Conservation (phyloP, 2,329 filamentous ascomycete genomes). For the Periconia sp. region DNA sequence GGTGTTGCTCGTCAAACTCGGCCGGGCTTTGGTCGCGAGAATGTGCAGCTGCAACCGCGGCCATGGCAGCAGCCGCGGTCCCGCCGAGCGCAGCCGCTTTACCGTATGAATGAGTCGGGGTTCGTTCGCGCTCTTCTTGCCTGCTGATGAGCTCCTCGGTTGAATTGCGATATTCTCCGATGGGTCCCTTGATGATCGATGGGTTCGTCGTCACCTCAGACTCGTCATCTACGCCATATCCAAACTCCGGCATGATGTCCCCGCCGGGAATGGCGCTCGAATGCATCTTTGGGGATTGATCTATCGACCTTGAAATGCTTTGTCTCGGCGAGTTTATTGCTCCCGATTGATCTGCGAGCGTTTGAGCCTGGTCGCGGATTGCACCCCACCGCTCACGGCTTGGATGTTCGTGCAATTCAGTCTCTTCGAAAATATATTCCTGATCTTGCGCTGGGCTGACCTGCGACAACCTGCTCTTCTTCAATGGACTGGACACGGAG, state of each 20-base stretch:
- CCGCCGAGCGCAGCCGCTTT: constrained; percentile 46
- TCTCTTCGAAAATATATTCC: constrained; percentile 29
- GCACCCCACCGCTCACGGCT: constrained; percentile 41
- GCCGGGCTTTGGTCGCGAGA: constrained; percentile 31
- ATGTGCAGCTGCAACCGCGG: constrained; percentile 58
- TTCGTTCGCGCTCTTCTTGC: constrained; percentile 43
- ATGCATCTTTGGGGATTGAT: constrained; percentile 63
- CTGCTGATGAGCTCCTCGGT: constrained; percentile 41
- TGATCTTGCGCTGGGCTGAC: constrained; percentile 53
- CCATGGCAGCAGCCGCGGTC: constrained; percentile 61
- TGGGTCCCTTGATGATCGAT: constrained; percentile 78
- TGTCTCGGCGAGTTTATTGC: constrained; percentile 59
- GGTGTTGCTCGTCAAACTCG: constrained; percentile 35
- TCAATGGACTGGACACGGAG: constrained; percentile 34
- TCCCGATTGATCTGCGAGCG: constrained; percentile 31
- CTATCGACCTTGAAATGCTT: constrained; percentile 57
- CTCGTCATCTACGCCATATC: constrained; percentile 64
- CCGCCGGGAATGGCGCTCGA: constrained; percentile 72
- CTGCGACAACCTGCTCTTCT: constrained; percentile 22
- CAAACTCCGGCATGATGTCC: constrained; percentile 79
- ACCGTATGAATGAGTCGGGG: constrained; percentile 38
- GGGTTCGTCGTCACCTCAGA: constrained; percentile 82
- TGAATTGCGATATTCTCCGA: constrained; percentile 59
- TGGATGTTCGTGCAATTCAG: constrained; percentile 28
- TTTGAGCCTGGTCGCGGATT: constrained; percentile 51